phyloP scores from a whole-genome alignment of 768 basidiomycete species.

The Podaxis carcinomalis region DNA sequence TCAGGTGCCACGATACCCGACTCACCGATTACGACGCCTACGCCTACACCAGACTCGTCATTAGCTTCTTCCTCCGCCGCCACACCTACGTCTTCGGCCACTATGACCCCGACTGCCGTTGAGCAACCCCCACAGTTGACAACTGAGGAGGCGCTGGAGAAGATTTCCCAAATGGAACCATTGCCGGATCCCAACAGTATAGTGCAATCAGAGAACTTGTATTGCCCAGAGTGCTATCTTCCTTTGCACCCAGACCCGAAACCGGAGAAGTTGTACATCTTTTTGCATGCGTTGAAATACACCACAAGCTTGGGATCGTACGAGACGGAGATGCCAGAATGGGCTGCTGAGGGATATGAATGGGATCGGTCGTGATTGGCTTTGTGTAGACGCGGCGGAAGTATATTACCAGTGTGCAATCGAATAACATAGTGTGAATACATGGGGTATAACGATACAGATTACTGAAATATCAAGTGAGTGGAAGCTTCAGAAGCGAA shows the following conservation, averaged over 20 bases:
- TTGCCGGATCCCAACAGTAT: slow-evolving; percentile 33
- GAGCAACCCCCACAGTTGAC: slow-evolving; percentile 34
- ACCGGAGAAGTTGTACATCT: slow-evolving; percentile 92
- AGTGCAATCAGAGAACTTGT: slow-evolving; percentile 42
- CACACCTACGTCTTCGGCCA: slow-evolving; percentile 12
- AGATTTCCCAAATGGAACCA: slow-evolving; percentile 33
- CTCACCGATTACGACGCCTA: neutral
- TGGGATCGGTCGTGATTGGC: slow-evolving; percentile 45
- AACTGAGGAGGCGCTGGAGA: slow-evolving; percentile 45
- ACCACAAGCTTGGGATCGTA: slow-evolving; percentile 79
- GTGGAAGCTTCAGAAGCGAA: neutral
- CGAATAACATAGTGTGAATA: neutral
- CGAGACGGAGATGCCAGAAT: slow-evolving; percentile 83
- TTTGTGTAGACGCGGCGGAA: neutral
- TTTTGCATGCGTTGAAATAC: slow-evolving; percentile 87
- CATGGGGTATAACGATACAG: neutral
- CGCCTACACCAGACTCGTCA: neutral
- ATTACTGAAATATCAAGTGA: neutral
- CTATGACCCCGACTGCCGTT: slow-evolving; percentile 15
- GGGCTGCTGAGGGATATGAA: slow-evolving; percentile 74
- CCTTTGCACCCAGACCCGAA: slow-evolving; percentile 92
- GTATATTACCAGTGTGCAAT: slow-evolving; percentile 12
- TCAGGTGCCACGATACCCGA: neutral
- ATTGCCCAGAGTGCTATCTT: slow-evolving; percentile 89
- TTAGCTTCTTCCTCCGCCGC: neutral